Evolutionary conservation across 140 eudicot species (phyloP).

Genomic region (Senecio squalidus): DNA sequence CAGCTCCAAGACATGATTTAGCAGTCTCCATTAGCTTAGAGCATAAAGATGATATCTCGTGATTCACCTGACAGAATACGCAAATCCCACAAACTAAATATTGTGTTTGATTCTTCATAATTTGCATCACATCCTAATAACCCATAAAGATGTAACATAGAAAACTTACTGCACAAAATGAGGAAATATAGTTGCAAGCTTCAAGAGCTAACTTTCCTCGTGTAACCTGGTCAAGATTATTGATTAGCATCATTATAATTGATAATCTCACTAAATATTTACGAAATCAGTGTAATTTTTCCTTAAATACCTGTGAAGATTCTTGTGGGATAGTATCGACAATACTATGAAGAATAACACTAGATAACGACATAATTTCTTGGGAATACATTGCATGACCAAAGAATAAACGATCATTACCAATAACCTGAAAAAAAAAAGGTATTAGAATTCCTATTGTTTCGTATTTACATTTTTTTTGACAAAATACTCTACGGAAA

Average conservation of each 20-base stretch:
- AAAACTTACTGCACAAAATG: conserved; percentile 41
- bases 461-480: background rate
- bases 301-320: conserved; percentile 45
- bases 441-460: background rate
- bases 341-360: conserved; percentile 36
- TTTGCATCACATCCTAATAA: too few species aligned
- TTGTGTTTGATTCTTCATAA: too few species aligned
- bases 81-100: background rate
- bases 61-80: conserved; percentile 28
- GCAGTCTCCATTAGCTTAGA: conserved; percentile 67
- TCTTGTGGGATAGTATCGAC: conserved; percentile 45
- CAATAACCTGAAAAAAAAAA: conserved; percentile 40
- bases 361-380: conserved; percentile 48
- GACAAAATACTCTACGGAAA: too few species aligned
- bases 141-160: background rate
- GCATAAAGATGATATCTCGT: conserved; percentile 37
- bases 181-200: conserved; percentile 68
- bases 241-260: conserved; percentile 13
- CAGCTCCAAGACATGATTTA: conserved; percentile 40
- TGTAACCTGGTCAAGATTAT: conserved; percentile 33
- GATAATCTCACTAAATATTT: conserved; percentile 5
- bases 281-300: background rate
- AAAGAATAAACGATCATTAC: conserved; percentile 46
- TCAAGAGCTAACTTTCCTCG: conserved; percentile 86
- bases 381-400: conserved; percentile 39